Evolutionary conservation across 2,329 filamentous ascomycete genomes (phyloP), one percentile per base, ranked within the genome.

Genomic region (Colletotrichum truncatum): DNA sequence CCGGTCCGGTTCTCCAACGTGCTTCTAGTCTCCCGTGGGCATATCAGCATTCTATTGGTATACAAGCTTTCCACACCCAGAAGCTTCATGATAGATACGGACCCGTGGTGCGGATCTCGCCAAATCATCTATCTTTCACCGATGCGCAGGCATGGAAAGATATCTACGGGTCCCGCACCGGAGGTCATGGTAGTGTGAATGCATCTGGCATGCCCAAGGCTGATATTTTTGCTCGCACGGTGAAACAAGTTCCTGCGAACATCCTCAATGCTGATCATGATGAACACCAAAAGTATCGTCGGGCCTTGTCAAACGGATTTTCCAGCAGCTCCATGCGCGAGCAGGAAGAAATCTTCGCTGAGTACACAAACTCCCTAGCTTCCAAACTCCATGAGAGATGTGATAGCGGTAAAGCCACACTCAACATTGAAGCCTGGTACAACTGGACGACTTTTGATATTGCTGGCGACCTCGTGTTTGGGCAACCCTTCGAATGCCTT

Each of bases 121-220:
- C 83, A 2, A 75, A 81, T 58, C 80, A 84, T 65, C 75, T 85
- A 3, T 79, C 81, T 3, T 85, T 81, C 69, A 77, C 72, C 38
- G 69, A 74, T 11, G 70, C 73, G 6, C 58, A 73, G 3, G 70
- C 70, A 2, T 81, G 78, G 75, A 75, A 77, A 68, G 78, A 82
- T 38, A 80, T 83, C 39, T n/a, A 80, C 80, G 60, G 74, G 75
- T 18, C n/a, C n/a, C n/a, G n/a, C 70, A 73, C 49, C 43, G 45
- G 7, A 49, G 32, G 45, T 30, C 25, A 2, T 25, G 45, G 2
- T 14, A 49, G 28, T 25, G 2, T 1, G 45, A 49, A 21, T 30
- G 32, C n/a, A 26, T 25, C n/a, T n/a, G n/a, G n/a, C n/a, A n/a
- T n/a, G n/a, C n/a, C n/a, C 45, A 49, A 49, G 26, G 26, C 45